Base-by-base conservation (phyloP, 768 basidiomycete species). In the Boletellus emodensis region DNA sequence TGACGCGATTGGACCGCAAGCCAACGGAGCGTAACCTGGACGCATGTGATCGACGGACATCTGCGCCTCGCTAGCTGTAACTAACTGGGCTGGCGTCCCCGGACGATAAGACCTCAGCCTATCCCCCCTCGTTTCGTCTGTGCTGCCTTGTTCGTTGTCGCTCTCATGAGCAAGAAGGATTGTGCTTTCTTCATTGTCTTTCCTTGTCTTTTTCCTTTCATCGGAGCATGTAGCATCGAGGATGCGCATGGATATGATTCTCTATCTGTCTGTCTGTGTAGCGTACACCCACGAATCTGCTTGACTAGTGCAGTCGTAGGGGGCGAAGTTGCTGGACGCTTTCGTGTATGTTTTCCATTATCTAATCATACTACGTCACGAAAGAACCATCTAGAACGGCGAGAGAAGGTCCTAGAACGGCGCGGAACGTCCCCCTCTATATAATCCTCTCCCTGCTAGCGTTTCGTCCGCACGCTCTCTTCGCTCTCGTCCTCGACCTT, bases 1-100 rank as follows among this genome's bases (percentile, higher is more conserved):
- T 40, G 84, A 85, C 54, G 61, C 68, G 49, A 41, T 66, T 35
- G 68, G 68, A 52, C 48, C 58, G 24, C 68, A 64, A 42, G 26
- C 64, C 45, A 68, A 68, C 28, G 67, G 67, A 49, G 61, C 58
- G 40, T 68, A 55, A 54, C 35, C 7, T 36, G 54, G 49, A 40
- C 45, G 38, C 39, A 14, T 40, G 48, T 18, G 56, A 54, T 52
- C 49, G 48, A 56, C 54, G 47, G 53, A 46, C 51, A 54, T 53
- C 44, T 59, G 34, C 55, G 48, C 47, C 54, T 51, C 48, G 45
- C 57, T 60, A 42, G 57, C 54, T 61, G 57, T 63, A 61, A 61
- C 59, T 61, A 57, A 54, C 53, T 45, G 42, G 48, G 51, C 53
- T 26, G 24, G 49, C 52, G 38, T 47, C 40, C 33, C 46, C 22